Evolutionary conservation across 176 grass and related monocot species (phyloP).

Genomic region (Themeda triandra): DNA sequence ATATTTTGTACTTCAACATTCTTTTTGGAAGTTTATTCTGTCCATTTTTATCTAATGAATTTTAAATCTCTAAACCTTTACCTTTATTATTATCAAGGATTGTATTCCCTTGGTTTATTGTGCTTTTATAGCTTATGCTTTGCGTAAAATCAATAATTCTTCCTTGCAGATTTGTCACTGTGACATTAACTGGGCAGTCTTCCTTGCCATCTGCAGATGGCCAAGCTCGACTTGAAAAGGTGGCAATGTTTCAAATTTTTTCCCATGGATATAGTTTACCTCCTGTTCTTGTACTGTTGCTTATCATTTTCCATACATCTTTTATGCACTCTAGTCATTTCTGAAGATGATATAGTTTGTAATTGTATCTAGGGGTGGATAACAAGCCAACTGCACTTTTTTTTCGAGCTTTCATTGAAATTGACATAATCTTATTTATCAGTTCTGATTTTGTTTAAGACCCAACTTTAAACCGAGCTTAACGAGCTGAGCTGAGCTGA

Average conservation of each 20-base stretch:
- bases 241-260: background rate
- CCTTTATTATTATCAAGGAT: background rate
- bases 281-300: background rate
- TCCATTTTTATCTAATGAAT: background rate
- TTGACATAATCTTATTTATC: background rate
- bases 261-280: background rate
- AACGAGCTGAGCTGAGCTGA: too few species aligned
- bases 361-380: background rate
- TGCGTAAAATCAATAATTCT: background rate
- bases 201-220: slow-evolving; percentile 64
- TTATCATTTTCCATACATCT: background rate
- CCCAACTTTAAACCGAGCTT: too few species aligned
- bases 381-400: background rate
- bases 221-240: slow-evolving; percentile 76
- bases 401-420: too few species aligned
- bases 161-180: slow-evolving; percentile 86
- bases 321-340: background rate
- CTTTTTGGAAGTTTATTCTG: background rate
- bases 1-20: background rate
- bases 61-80: background rate
- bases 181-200: slow-evolving; percentile 66
- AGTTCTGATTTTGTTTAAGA: too few species aligned
- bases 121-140: slow-evolving; percentile 7
- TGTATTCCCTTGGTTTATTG: background rate
- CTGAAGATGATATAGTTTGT: background rate